These are phyloP conservation scores for Beauveria sp. DNA, from an alignment of 2,329 filamentous ascomycete genomes.

Conservation along the genomic window DNA sequence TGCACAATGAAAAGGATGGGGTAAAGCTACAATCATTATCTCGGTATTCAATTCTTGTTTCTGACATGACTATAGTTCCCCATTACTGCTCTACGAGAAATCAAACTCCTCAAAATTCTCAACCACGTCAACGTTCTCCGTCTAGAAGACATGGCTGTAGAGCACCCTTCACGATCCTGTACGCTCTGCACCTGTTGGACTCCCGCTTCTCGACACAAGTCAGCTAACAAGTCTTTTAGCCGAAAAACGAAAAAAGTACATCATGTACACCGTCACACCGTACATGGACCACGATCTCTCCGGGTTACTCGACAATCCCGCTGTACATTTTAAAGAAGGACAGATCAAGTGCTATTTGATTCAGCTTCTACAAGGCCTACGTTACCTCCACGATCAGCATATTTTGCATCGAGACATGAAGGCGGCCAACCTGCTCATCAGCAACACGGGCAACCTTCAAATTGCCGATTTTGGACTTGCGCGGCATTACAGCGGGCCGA, in stretches of 20 bases:
- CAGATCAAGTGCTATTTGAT: conserved; percentile 98
- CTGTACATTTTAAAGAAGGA: conserved; percentile 75
- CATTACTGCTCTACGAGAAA: conserved; percentile 95
- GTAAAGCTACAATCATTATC: conserved; percentile 32
- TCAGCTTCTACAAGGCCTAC: conserved; percentile 81
- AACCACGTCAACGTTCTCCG: conserved; percentile 81
- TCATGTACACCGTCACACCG: conserved; percentile 97
- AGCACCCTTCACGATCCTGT: conserved; percentile 59
- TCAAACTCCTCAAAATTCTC: conserved; percentile 94
- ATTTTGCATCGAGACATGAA: conserved; percentile 99
- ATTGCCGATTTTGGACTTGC: conserved; percentile 97
- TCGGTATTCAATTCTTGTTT: conserved; percentile 11
- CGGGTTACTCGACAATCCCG: conserved; percentile 89
- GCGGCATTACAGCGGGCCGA: conserved; percentile 80
- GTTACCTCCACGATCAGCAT: conserved; percentile 80
- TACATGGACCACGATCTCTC: conserved; percentile 99
- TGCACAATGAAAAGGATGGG: conserved; percentile 98
- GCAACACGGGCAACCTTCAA: conserved; percentile 85
- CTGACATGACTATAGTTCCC: conserved; percentile 57
- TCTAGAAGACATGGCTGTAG: conserved; percentile 93
- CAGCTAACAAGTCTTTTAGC: conserved; percentile 31
- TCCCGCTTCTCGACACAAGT: background rate
- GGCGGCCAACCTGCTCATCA: conserved; percentile 93
- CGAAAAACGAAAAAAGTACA: conserved; percentile 72
- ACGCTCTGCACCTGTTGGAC: conserved; percentile 16